phyloP scores from a whole-genome alignment of 352 stramenopile genomes.

The Phytophthora crassamura region DNA sequence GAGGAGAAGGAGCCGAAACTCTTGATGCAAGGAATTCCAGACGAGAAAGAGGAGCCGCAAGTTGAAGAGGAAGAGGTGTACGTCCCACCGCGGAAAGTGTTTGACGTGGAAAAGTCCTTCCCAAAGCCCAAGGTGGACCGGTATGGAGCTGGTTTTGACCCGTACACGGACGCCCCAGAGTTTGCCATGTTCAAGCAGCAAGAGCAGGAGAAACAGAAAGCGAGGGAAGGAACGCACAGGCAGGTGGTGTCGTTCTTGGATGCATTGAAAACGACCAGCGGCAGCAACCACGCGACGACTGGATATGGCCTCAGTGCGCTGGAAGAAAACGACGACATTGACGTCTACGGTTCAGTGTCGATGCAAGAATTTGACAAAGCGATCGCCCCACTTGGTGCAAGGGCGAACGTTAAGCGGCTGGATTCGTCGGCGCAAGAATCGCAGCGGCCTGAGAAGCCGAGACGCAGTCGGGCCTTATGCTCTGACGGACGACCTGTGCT shows the following conservation, averaged over 20 bases:
- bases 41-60: constrained; percentile 12
- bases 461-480: constrained; percentile 41
- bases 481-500: constrained; percentile 66
- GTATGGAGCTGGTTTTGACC: constrained; percentile 83
- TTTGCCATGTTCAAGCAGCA: constrained; percentile 65
- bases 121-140: constrained; percentile 76
- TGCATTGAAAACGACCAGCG: constrained; percentile 52
- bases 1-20: constrained; percentile 15
- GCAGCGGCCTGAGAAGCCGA: constrained; percentile 27
- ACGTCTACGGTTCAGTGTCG: constrained; percentile 74
- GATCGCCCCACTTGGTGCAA: constrained; percentile 48
- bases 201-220: constrained; percentile 29
- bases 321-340: constrained; percentile 86
- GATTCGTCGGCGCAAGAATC: constrained; percentile 48
- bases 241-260: constrained; percentile 81
- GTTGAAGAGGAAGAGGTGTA: constrained; percentile 52
- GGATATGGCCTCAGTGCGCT: constrained; percentile 77
- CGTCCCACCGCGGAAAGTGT: constrained; percentile 60
- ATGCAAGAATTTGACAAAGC: constrained; percentile 76
- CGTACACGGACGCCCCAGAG: constrained; percentile 76
- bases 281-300: constrained; percentile 46
- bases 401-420: constrained; percentile 35
- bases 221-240: constrained; percentile 35
- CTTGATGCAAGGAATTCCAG: constrained; percentile 12
- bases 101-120: constrained; percentile 62